A percentile compares a stretch with the other conserved stretches of the same genome.
Conservation (phyloP, 805 yeast genomes). For the Cyberlindnera meyerae region DNA sequence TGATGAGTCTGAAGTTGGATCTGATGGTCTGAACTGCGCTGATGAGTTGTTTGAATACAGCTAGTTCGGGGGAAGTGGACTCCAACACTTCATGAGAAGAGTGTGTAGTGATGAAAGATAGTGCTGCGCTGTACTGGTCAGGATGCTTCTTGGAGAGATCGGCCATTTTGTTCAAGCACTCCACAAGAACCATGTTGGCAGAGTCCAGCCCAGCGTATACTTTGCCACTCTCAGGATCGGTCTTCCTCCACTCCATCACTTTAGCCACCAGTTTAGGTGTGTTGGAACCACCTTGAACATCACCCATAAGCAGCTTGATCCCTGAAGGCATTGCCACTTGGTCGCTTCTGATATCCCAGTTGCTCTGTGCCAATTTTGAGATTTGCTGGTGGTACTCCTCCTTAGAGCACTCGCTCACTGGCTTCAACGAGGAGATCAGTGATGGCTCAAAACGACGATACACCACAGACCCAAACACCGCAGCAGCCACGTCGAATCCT, state of each 20-base stretch:
- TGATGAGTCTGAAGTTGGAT: constrained; percentile 50
- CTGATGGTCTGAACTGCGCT: constrained; percentile 50
- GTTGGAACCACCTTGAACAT: constrained; percentile 86
- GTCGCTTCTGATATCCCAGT: constrained; percentile 60
- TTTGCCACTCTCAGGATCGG: constrained; percentile 44
- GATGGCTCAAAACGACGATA: constrained; percentile 71
- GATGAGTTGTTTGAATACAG: constrained; percentile 32
- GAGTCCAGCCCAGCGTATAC: constrained; percentile 53
- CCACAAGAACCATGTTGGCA: constrained; percentile 56
- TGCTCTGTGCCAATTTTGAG: constrained; percentile 30
- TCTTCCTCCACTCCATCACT: constrained; percentile 63
- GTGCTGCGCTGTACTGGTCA: constrained; percentile 30
- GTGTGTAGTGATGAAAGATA: constrained; percentile 17
- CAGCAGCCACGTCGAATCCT: constrained; percentile 96
- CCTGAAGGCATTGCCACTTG: constrained; percentile 64
- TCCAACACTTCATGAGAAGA: constrained; percentile 9
- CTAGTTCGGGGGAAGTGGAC: constrained; percentile 2
- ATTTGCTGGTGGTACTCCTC: constrained; percentile 30
- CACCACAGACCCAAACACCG: constrained; percentile 82
- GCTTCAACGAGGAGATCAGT: constrained; percentile 36
- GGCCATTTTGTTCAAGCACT: constrained; percentile 39
- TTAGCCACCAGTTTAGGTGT: constrained; percentile 85
- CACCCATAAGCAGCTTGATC: constrained; percentile 82
- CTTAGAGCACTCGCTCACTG: constrained; percentile 22
- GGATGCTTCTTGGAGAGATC: constrained; percentile 28